These are phyloP conservation scores for Ophiostoma ips DNA, from an alignment of 2,329 filamentous ascomycete species.

Conservation along the genomic window DNA sequence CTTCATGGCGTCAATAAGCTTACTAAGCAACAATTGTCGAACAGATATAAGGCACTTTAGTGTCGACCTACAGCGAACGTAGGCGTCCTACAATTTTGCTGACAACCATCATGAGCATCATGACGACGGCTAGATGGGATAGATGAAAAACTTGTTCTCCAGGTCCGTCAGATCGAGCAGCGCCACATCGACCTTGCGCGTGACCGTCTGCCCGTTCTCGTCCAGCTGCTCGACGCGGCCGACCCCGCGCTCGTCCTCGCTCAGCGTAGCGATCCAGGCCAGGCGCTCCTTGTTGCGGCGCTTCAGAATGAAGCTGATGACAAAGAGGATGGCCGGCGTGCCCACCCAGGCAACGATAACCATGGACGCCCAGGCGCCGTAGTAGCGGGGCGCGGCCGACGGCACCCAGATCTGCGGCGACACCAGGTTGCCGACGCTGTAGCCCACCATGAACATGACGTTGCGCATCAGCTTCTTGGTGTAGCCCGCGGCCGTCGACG, in stretches of 20 bases:
- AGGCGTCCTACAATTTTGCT: too few relatives aligned
- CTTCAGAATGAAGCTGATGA: constrained; percentile 21
- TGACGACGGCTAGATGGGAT: constrained; percentile 19
- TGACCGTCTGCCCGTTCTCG: constrained; percentile 10
- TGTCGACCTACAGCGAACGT: too few relatives aligned
- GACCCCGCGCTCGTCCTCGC: constrained; percentile 11
- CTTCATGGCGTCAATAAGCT: too few relatives aligned
- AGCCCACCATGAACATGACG: constrained; percentile 20
- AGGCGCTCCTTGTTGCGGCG: constrained; percentile 20
- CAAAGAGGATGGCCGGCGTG: constrained; percentile 21
- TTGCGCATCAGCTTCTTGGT: constrained; percentile 21
- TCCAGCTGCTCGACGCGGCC: constrained; percentile 9
- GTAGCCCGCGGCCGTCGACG: constrained; percentile 20
- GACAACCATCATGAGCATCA: too few relatives aligned
- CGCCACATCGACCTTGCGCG: constrained; percentile 22
- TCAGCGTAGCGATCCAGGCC: constrained; percentile 18
- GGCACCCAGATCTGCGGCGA: constrained; percentile 20
- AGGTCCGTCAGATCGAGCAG: constrained; percentile 26
- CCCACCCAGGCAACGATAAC: constrained; percentile 23
- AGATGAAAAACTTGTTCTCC: constrained; percentile 26
- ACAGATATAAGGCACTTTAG: too few relatives aligned
- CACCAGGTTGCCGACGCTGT: constrained; percentile 18
- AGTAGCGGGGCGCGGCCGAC: constrained; percentile 19
- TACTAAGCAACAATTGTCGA: too few relatives aligned
- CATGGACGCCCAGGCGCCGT: constrained; percentile 20